phyloP scores from a whole-genome alignment of 2,329 filamentous ascomycete genomes.

The Epichloe elymi region DNA sequence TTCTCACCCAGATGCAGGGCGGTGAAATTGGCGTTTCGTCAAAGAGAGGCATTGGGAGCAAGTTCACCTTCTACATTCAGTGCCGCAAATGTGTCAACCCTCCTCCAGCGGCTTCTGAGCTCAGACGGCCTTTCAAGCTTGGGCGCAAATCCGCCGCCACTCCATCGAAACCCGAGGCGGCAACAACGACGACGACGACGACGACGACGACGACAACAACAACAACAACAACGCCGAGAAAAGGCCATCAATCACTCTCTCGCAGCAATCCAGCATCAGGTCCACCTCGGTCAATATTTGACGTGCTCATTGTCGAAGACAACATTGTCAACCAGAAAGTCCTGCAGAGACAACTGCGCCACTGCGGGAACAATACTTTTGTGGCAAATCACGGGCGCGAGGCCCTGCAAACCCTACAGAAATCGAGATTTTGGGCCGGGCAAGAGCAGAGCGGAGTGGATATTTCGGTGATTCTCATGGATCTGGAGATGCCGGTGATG shows the following conservation, averaged over 20 bases:
- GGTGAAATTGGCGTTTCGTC: slow-evolving; percentile 65
- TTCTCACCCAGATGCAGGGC: slow-evolving; percentile 63
- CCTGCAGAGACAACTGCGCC: slow-evolving; percentile 46
- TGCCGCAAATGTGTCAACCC: slow-evolving; percentile 41
- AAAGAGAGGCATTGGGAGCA: slow-evolving; percentile 53
- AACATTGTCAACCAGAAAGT: slow-evolving; percentile 56
- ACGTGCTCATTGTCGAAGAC: slow-evolving; percentile 54
- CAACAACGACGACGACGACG: background rate
- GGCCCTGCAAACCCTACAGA: slow-evolving; percentile 43
- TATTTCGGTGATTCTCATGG: slow-evolving; percentile 62
- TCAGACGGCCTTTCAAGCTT: slow-evolving; percentile 23
- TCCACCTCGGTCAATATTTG: slow-evolving; percentile 23
- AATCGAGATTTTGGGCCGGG: slow-evolving; percentile 42
- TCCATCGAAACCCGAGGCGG: slow-evolving; percentile 5
- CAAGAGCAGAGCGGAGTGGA: slow-evolving; percentile 34
- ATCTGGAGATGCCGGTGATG: slow-evolving; percentile 76
- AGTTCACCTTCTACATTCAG: slow-evolving; percentile 66
- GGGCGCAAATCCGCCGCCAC: slow-evolving; percentile 13
- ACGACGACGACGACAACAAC: too few species aligned
- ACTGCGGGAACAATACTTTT: slow-evolving; percentile 45
- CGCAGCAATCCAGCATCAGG: slow-evolving; percentile 6
- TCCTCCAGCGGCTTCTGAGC: slow-evolving; percentile 23
- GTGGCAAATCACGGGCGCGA: slow-evolving; percentile 54
- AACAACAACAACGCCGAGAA: background rate
- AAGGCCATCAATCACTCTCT: background rate